Base-by-base conservation (phyloP, 371 early-diverging fungal genomes). In the Capniomyces stellatus region DNA sequence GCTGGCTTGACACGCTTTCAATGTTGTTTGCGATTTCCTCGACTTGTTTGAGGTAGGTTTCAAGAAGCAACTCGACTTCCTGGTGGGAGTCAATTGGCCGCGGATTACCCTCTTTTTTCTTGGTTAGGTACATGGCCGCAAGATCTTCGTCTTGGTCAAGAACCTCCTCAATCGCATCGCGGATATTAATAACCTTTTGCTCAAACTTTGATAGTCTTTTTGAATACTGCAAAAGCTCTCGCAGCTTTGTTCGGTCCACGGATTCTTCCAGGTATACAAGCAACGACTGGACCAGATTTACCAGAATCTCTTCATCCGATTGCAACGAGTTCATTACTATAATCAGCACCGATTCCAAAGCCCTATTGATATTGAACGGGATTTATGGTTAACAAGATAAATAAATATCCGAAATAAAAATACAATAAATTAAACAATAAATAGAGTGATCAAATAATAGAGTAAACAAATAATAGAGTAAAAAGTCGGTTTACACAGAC, bases 71-170 rank as follows among this genome's bases (percentile, higher is more conserved):
- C 65, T 92, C 92, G 23, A 81, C 78, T 55, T 92, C 92, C 51
- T 85, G 83, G 54, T 90, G 89, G 46, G 83, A 79, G 18, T 76
- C 65, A 15, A 67, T 58, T 18, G 63, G 66, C 30, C 82, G 72
- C 1, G 74, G 70, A 3, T 56, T 54, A 8, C 80, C 82, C 6
- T 61, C 54, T 43, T 75, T 75, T 66, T 87, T 89, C 29, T 76
- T 82, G 4, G 88, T 80, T 54, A 92, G 63, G 61, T 86, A 92
- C 88, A 92, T 83, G 42, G 72, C 83, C 0, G 87, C 87, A 56
- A 92, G 62, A 59, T 92, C 92, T 30, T 89, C 89, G 63, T 89
- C 89, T 71, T 82, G 78, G 55, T 87, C 87, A 56, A 91, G 59
- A 10, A 87, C 71, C 54, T 86, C 87, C 21, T 73, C 76, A 49